phyloP scores from a whole-genome alignment of 805 yeast genomes.

The Cyberlindnera euphorbiiphila region DNA sequence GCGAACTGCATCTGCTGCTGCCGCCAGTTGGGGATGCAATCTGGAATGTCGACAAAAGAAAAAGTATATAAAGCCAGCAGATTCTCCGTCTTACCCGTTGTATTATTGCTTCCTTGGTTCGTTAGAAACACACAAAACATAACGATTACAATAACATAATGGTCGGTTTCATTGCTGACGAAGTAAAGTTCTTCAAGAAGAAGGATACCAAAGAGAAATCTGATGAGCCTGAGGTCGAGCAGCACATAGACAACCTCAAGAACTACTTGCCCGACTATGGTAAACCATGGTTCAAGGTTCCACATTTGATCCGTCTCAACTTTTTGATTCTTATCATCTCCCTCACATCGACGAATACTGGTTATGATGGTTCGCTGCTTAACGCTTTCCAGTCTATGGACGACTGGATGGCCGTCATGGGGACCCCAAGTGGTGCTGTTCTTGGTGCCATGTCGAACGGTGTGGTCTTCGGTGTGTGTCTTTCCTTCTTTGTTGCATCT shows the following conservation, averaged over 20 bases:
- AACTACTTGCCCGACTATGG: conserved; percentile 27
- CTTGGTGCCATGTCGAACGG: conserved; percentile 42
- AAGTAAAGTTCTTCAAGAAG: conserved; percentile 19
- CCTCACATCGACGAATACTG: conserved; percentile 44
- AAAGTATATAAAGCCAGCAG: too few relatives aligned
- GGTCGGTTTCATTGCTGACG: conserved; percentile 23
- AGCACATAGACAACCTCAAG: conserved; percentile 12
- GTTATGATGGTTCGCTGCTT: conserved; percentile 47
- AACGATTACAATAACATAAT: conserved; percentile 5
- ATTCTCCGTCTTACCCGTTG: too few relatives aligned
- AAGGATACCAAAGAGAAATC: not conserved
- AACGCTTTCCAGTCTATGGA: conserved; percentile 46
- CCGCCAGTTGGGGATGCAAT: too few relatives aligned
- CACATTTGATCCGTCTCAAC: conserved; percentile 38
- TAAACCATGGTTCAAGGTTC: conserved; percentile 33
- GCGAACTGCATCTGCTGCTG: too few relatives aligned
- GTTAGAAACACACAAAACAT: not conserved
- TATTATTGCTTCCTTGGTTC: not conserved
- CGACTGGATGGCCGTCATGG: conserved; percentile 39
- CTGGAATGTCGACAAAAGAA: too few relatives aligned
- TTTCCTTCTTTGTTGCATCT: conserved; percentile 30
- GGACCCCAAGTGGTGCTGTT: conserved; percentile 35
- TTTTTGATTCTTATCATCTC: conserved; percentile 38
- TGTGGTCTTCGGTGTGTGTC: conserved; percentile 38
- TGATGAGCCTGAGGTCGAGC: not conserved